phyloP scores from a whole-genome alignment of 1,284 basidiomycete genomes.

The Schizopora paradoxa region DNA sequence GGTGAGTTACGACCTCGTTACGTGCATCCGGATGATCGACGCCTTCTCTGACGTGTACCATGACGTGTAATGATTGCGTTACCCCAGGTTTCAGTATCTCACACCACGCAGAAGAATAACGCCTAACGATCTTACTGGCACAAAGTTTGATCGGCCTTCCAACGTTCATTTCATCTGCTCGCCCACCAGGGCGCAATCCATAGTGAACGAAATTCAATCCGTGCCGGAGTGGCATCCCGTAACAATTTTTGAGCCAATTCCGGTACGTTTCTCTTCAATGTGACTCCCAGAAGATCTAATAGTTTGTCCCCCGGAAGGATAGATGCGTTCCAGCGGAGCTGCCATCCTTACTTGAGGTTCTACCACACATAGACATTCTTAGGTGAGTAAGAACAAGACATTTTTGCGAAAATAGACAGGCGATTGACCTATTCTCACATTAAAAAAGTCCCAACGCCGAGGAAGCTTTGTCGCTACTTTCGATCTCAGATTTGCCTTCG shows the following conservation, averaged over 20 bases:
- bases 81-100: constrained; percentile 72
- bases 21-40: background rate
- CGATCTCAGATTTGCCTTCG: constrained; percentile 44
- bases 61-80: constrained; percentile 7
- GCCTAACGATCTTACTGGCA: constrained; percentile 60
- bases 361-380: constrained; percentile 58
- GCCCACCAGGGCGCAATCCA: constrained; percentile 60
- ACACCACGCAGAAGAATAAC: constrained; percentile 69
- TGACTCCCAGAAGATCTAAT: constrained; percentile 5
- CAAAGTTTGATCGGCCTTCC: constrained; percentile 47
- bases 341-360: constrained; percentile 55
- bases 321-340: constrained; percentile 77
- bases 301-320: constrained; percentile 40
- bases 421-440: constrained; percentile 13
- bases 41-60: background rate
- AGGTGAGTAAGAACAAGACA: constrained; percentile 41
- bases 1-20: constrained; percentile 37
- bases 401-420: constrained; percentile 4
- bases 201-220: constrained; percentile 58
- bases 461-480: constrained; percentile 64
- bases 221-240: constrained; percentile 56
- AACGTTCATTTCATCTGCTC: constrained; percentile 87
- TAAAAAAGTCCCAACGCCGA: constrained; percentile 67
- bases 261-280: constrained; percentile 41
- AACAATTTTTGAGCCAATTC: constrained; percentile 83